Evolutionary conservation across 2,329 filamentous ascomycete species (phyloP), one percentile per base, ranked within the genome.

Genomic region (Pseudocercospora fuligena): DNA sequence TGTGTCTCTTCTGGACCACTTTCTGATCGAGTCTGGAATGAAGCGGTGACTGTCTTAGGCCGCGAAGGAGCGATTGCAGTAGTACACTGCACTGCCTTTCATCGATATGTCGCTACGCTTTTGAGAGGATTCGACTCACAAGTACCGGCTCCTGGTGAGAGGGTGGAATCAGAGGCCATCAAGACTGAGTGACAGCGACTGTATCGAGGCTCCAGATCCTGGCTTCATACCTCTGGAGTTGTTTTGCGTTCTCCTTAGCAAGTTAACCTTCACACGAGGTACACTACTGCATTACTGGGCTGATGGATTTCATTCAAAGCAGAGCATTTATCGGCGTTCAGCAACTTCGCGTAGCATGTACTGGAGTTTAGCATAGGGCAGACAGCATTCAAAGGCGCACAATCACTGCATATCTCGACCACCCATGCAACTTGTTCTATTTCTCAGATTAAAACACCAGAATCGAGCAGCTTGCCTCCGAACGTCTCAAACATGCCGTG

Each of bases 41-140:
- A 69, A 21, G 61, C 61, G 9, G 33, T 66, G 21, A n/a, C 8
- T 6, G 46, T 66, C 16, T 21, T 69, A 46, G 64, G 67, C 9
- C 58, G 19, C 47, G 49, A 60, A 2, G 67, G 49, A 4, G 61
- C 64, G 1, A 16, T 62, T 43, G 61, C 61, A 8, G 47, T 61
- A 5, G 61, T 69, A 11, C 67, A 69, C 16, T 62, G 49, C 21
- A 53, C 59, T 11, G 67, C 49, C 0, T 65, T 69, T 16, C 49
- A 66, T 46, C 58, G 67, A 12, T 69, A 66, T 46, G 36, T 66
- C n/a, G 58, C 67, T 40, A 66, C 64, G 23, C 49, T 66, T 27
- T 40, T 66, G 67, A 64, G 67, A 47, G 67, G 64, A 6, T 69
- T 69, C 56, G 67, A 69, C 66, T 64, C 64, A 29, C 67, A 69